Conservation (phyloP, 2,329 filamentous ascomycete species). For the Shiraia bambusicola region DNA sequence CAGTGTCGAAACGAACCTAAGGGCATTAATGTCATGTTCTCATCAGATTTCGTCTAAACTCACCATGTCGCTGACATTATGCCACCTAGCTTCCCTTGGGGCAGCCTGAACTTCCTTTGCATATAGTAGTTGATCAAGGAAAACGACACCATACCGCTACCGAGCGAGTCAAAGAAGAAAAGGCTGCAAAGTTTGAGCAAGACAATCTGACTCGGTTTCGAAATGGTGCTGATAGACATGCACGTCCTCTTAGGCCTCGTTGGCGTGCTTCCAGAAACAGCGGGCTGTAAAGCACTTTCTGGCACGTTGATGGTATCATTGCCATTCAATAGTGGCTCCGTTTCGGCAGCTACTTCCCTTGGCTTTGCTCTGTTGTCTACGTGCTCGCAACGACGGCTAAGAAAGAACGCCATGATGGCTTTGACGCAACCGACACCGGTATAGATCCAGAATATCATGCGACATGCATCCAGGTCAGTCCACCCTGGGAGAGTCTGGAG, state of each 20-base stretch:
- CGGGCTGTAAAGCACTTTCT: constrained; percentile 10
- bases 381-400: constrained; percentile 45
- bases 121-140: constrained; percentile 56
- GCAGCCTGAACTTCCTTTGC: constrained; percentile 58
- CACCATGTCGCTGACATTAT: constrained; percentile 53
- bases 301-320: not conserved
- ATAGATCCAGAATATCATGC: constrained; percentile 48
- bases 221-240: constrained; percentile 56
- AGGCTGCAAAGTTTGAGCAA: constrained; percentile 66
- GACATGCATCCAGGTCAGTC: constrained; percentile 43
- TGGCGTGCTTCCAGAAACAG: constrained; percentile 2
- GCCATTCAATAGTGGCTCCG: constrained; percentile 28
- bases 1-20: constrained; percentile 34
- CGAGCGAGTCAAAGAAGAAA: constrained; percentile 69
- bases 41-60: not conserved
- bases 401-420: constrained; percentile 39
- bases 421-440: constrained; percentile 46
- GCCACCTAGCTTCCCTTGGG: constrained; percentile 56
- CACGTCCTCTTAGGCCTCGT: constrained; percentile 20
- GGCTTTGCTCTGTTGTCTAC: constrained; percentile 7
- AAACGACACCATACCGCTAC: constrained; percentile 65
- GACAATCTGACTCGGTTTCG: constrained; percentile 55
- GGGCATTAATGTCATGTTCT: not conserved
- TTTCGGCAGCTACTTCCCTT: constrained; percentile 13
- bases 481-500: constrained; percentile 37